A percentile compares a stretch with the other conserved stretches of the same genome.
Conservation (phyloP, 495 filamentous ascomycete genomes). For the Penicillium pulvis region DNA sequence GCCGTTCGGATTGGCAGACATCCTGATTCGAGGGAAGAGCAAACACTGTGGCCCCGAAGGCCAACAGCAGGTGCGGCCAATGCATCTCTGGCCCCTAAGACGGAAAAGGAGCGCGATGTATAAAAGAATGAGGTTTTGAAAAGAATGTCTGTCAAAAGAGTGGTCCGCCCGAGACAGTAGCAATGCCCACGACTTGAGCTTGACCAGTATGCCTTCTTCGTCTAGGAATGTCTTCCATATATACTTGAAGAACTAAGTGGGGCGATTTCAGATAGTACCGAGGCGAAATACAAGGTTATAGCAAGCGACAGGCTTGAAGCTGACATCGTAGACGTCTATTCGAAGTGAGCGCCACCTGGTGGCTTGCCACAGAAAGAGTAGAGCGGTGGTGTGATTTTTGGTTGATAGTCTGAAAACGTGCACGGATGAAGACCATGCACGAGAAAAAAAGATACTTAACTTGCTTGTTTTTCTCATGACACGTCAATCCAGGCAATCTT, state of each 20-base stretch:
- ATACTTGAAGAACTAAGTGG: not conserved
- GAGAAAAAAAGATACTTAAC: not conserved
- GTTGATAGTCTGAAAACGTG: too few species aligned
- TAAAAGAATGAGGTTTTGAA: not conserved
- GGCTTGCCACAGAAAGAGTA: not conserved
- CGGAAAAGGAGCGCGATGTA: not conserved
- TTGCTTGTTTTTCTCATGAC: not conserved
- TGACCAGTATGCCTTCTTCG: not conserved
- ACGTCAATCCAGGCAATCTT: too few species aligned
- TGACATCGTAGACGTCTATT: not conserved
- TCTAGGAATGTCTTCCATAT: not conserved
- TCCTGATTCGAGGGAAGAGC: not conserved
- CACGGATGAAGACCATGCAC: too few species aligned
- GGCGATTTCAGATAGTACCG: not conserved
- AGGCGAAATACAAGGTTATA: not conserved
- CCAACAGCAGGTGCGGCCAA: not conserved
- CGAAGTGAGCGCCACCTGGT: not conserved
- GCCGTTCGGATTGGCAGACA: not conserved
- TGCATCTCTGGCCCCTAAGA: not conserved
- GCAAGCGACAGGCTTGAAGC: not conserved
- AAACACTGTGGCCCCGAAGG: not conserved
- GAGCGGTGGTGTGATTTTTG: too few species aligned
- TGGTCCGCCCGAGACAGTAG: not conserved
- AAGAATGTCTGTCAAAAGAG: not conserved
- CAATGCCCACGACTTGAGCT: not conserved